Evolutionary conservation across 768 basidiomycete species (phyloP).

Genomic region (Mycena floridula): DNA sequence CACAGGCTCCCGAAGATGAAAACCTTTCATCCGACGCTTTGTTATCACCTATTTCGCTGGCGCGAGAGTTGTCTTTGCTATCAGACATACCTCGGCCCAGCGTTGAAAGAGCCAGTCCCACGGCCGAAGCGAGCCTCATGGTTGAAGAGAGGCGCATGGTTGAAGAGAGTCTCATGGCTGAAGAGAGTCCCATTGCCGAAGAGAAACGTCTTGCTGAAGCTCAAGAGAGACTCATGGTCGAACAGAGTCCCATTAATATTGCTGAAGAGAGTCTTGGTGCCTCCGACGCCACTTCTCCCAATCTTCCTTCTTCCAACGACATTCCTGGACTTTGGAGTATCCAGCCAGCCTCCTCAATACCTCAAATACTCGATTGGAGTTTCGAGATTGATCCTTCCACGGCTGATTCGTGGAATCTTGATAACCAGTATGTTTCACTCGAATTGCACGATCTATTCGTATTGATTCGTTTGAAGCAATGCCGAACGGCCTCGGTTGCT

Average conservation of each 20-base stretch:
- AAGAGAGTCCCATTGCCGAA: too few species aligned
- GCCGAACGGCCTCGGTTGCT: conserved; percentile 8
- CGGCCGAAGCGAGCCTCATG: too few species aligned
- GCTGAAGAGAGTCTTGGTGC: neutral
- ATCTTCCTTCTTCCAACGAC: conserved; percentile 19
- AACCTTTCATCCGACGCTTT: too few species aligned
- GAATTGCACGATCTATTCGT: conserved; percentile 14
- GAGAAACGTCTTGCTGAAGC: too few species aligned
- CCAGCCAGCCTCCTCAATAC: conserved; percentile 21
- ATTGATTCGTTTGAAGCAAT: neutral
- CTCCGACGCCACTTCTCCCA: neutral
- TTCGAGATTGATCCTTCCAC: conserved; percentile 31
- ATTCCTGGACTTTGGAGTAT: conserved; percentile 38
- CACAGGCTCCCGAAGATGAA: too few species aligned
- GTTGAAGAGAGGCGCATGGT: too few species aligned
- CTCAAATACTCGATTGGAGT: conserved; percentile 27
- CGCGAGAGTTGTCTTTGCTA: too few species aligned
- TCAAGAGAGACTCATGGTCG: neutral
- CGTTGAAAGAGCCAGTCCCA: too few species aligned
- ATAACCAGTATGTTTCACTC: conserved; percentile 9
- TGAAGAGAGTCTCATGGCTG: too few species aligned
- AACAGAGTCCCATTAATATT: neutral
- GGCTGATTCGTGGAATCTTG: conserved; percentile 26
- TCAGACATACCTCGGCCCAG: too few species aligned
- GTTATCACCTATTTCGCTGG: too few species aligned